Conservation (phyloP, 2,329 filamentous ascomycete genomes). For the Thielaviopsis punctulata region DNA sequence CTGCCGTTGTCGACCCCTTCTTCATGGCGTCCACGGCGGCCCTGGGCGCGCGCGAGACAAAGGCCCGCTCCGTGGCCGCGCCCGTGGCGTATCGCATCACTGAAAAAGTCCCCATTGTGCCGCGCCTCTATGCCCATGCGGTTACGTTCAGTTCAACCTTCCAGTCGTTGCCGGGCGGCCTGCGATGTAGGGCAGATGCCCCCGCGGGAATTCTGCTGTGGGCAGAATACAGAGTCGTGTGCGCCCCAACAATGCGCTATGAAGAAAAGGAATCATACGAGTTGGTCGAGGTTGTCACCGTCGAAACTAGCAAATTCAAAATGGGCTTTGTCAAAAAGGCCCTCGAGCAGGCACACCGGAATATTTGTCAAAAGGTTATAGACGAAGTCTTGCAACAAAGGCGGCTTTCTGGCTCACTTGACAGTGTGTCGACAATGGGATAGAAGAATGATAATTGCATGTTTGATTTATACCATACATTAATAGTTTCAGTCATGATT, state of each 20-base stretch:
- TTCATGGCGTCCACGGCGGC: slow-evolving; percentile 20
- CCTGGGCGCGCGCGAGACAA: slow-evolving; percentile 16
- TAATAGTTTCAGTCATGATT: neutral
- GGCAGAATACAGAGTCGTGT: slow-evolving; percentile 18
- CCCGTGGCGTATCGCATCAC: slow-evolving; percentile 19
- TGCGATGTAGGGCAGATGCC: slow-evolving; percentile 27
- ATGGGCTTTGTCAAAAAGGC: slow-evolving; percentile 21
- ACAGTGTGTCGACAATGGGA: neutral
- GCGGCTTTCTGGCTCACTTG: neutral
- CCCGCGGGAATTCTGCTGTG: slow-evolving; percentile 27
- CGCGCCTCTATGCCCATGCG: slow-evolving; percentile 23
- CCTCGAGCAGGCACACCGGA: slow-evolving; percentile 18
- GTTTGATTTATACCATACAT: neutral
- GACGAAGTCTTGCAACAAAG: slow-evolving; percentile 16
- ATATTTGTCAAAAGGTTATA: slow-evolving; percentile 19
- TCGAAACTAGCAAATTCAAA: slow-evolving; percentile 20
- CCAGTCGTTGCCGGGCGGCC: slow-evolving; percentile 24
- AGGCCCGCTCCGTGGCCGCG: slow-evolving; percentile 13
- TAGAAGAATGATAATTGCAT: neutral
- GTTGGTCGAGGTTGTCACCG: slow-evolving; percentile 18
- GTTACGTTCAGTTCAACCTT: slow-evolving; percentile 27
- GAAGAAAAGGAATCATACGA: slow-evolving; percentile 17
- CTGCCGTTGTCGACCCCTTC: slow-evolving; percentile 24
- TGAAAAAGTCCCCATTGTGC: slow-evolving; percentile 21
- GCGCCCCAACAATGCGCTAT: neutral